These are phyloP conservation scores for Blastobotrys robertii DNA, from an alignment of 805 yeast species.

Conservation along the genomic window DNA sequence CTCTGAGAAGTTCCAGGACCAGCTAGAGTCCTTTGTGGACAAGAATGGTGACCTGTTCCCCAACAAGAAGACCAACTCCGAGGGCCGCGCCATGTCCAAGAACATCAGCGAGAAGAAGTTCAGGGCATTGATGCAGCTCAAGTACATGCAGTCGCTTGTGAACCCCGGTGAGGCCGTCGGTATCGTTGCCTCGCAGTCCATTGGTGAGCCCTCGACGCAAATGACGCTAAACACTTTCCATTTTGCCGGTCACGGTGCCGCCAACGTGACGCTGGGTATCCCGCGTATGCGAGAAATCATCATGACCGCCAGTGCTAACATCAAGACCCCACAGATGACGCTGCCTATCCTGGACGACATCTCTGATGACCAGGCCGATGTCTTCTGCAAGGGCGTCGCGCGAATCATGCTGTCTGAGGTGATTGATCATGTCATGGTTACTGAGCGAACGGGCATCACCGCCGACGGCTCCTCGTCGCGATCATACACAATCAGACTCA, in stretches of 20 bases:
- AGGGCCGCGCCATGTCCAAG: conserved; percentile 21
- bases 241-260: conserved; percentile 99
- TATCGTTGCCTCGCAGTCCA: conserved; percentile 94
- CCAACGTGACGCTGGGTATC: conserved; percentile 97
- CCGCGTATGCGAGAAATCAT: conserved; percentile 99
- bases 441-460: conserved; percentile 73
- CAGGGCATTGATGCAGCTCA: conserved; percentile 94
- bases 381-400: conserved; percentile 85
- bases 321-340: conserved; percentile 98
- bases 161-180: conserved; percentile 99
- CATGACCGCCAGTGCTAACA: conserved; percentile 94
- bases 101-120: conserved; percentile 62
- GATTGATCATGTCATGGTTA: conserved; percentile 72
- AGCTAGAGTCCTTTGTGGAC: conserved; percentile 61
- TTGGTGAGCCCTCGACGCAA: conserved; percentile 99
- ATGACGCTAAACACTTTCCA: conserved; percentile 97
- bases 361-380: conserved; percentile 76
- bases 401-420: conserved; percentile 80
- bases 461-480: conserved; percentile 43
- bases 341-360: conserved; percentile 77
- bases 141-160: conserved; percentile 91
- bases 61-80: conserved; percentile 35
- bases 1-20: conserved; percentile 77
- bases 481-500: conserved; percentile 63
- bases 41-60: conserved; percentile 47